Evolutionary conservation across 441 rosid species (phyloP).

Genomic region (Macaranga tanarius): DNA sequence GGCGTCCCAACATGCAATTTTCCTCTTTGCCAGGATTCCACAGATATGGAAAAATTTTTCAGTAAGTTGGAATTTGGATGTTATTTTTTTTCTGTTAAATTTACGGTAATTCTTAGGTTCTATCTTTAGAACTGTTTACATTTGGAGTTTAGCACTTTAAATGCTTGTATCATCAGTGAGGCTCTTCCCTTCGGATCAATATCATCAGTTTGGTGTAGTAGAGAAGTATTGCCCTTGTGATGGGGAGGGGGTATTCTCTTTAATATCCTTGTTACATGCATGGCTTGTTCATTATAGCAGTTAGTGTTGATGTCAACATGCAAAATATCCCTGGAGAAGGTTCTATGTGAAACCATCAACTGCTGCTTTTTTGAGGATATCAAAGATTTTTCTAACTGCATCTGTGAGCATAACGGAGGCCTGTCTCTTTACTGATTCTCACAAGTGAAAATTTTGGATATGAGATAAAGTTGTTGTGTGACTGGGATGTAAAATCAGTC

Average conservation of each 20-base stretch:
- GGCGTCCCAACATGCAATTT: slow-evolving; percentile 94
- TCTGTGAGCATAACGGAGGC: not conserved
- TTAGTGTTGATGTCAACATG: not conserved
- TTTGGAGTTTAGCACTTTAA: not conserved
- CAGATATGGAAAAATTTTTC: slow-evolving; percentile 86
- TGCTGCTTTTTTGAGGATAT: too few species aligned
- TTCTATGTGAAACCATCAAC: not conserved
- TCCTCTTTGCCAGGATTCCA: slow-evolving; percentile 85
- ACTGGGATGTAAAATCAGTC: not conserved
- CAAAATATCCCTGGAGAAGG: not conserved
- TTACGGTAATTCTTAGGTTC: not conserved
- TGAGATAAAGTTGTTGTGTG: not conserved
- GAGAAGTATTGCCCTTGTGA: too few species aligned
- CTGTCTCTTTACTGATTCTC: not conserved
- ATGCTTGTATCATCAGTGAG: not conserved
- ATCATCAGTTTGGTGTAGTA: too few species aligned
- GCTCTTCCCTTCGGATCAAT: not conserved
- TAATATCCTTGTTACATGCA: not conserved
- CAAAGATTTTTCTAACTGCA: not conserved
- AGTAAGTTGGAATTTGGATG: slow-evolving; percentile 45
- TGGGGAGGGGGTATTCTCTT: too few species aligned
- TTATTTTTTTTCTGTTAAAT: slow-evolving; percentile 4
- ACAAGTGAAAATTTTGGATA: not conserved
- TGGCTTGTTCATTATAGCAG: not conserved
- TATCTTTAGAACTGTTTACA: not conserved